phyloP scores from a whole-genome alignment of 768 basidiomycete species.

The Pleurotus tuber-regium region DNA sequence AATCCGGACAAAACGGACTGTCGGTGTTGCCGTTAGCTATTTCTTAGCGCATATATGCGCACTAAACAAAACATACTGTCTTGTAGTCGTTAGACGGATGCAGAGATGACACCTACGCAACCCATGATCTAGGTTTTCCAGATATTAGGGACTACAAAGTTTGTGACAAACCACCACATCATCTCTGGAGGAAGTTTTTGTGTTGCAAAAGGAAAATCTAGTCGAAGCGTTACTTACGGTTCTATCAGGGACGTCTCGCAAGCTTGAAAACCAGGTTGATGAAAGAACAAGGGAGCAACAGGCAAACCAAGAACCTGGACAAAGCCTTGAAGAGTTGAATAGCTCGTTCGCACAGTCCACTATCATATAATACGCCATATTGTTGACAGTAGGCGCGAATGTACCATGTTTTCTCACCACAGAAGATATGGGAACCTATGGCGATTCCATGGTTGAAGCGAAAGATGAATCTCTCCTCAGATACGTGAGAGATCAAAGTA shows the following conservation, averaged over 20 bases:
- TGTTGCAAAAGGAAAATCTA: background rate
- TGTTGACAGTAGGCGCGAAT: too few relatives aligned
- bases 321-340: constrained; percentile 73
- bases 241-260: constrained; percentile 80
- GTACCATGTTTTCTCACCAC: constrained; percentile 45
- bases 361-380: too few relatives aligned
- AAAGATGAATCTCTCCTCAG: too few relatives aligned
- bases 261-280: constrained; percentile 38
- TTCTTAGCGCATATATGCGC: too few relatives aligned
- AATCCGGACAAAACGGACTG: constrained; percentile 86
- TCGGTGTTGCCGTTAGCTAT: too few relatives aligned
- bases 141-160: background rate
- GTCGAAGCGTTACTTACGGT: constrained; percentile 47
- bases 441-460: too few relatives aligned
- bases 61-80: constrained; percentile 56
- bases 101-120: constrained; percentile 67
- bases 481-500: too few relatives aligned
- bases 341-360: constrained; percentile 85
- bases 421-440: constrained; percentile 85
- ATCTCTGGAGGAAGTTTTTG: constrained; percentile 35
- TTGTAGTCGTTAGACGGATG: constrained; percentile 91
- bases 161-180: constrained; percentile 55
- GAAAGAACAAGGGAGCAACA: background rate
- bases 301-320: constrained; percentile 57
- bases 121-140: background rate